Evolutionary conservation across 2,329 filamentous ascomycete genomes (phyloP), one percentile per base, ranked within the genome.

Genomic region (Saccharata proteae): DNA sequence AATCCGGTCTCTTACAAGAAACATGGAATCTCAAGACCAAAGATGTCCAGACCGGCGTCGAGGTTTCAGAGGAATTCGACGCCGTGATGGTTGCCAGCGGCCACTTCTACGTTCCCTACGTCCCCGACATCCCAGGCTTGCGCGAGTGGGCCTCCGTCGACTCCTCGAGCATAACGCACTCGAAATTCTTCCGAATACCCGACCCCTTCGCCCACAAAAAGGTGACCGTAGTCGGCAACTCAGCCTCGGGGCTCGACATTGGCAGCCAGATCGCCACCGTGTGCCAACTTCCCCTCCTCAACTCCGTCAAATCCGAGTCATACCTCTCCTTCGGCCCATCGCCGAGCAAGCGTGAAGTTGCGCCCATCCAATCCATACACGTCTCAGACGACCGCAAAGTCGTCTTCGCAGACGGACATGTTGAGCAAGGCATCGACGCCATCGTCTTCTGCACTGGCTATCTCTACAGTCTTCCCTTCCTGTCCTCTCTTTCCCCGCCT

Each of bases 391-490:
- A 68, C 30, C 66, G 73, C 39, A 74, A 69, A 3, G 66, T 90
- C 2, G 62, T 67, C 18, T 82, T 92, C 40, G 62, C 65, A 23
- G 67, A 83, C 44, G 79, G 78, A 2, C 63, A 62, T 0, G 48
- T 77, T 7, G 80, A 84, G 46, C 58, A 58, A 3, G 61, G 75
- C 19, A 56, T 96, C 34, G 86, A 94, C 46, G 69, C 73, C 2
- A 60, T 94, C 5, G 51, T 96, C 16, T 94, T 88, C 54, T 86
- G 82, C 51, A 94, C 88, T 0, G 88, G 88, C 0, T 96, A 92
- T 46, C 71, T 93, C 35, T 93, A 82, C 56, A 76, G 77, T 4
- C 80, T 80, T 36, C 84, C 85, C 0, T 94, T 93, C 47, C 50
- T 77, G 0, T 44, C 66, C 3, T 21, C 37, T 12, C 2, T 31